Evolutionary conservation across 345 rosid genomes (phyloP), one percentile per base, ranked within the genome.

Genomic region (Corchorus olitorius): DNA sequence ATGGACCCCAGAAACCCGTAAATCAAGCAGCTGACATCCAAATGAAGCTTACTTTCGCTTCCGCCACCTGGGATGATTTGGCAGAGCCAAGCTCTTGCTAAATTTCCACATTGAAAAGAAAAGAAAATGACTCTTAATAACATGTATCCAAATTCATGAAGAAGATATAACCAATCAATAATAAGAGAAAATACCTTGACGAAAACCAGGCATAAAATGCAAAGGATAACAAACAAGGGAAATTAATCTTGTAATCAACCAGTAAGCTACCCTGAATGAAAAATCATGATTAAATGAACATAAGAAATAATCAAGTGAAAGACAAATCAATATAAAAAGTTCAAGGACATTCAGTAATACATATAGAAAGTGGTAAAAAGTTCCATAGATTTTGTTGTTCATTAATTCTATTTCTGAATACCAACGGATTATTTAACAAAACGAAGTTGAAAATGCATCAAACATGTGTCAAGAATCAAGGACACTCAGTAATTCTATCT

Each of bases 181-280:
- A 60, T 15, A 70, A 27, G 39, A 56, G 55, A 17, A 68, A 66
- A 50, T 34, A 93, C 99, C 98, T 93, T 92, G 97, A 77, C 93
- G 84, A 84, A 96, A 93, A 48, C 99, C 99, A 1, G 99, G 98
- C 90, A 89, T 74, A 72, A 96, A 97, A 78, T 92, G 85, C 81
- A 92, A 78, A 75, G 98, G 88, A 81, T 93, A 95, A 81, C 87
- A 89, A 81, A 89, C 87, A 77, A 95, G 97, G 54, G 92, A 94
- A 70, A 88, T 72, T 61, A 93, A 88, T 83, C 90, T 90, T 81
- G 87, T 62, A 14, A 93, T 87, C 96, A 97, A 93, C 74, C 89
- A 91, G 63, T 90, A 93, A 79, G 97, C 99, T 89, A 93, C 81
- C 98, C 98, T 96, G 98, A 79, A 91, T 78, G 10, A 75, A 84